Evolutionary conservation across 371 early-diverging fungal species (phyloP), one percentile per base, ranked within the genome.

Genomic region (Mucor circinelloides): DNA sequence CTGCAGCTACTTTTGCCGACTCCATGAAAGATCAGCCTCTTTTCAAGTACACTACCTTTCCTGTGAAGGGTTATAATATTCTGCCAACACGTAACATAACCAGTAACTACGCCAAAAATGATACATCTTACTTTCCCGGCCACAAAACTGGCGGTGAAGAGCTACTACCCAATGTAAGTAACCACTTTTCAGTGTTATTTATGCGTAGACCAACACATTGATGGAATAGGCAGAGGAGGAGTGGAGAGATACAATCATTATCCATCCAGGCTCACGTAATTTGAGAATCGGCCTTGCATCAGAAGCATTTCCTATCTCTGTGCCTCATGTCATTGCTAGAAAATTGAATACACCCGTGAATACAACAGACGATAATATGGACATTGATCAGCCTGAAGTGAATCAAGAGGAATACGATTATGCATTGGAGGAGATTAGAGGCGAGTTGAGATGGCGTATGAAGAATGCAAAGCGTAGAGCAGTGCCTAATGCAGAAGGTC

Each of bases 211-310:
- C 17, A 32, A 19, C 38, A 52, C 1, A 50, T 40, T 23, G 12
- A 42, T 36, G 13, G 42, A 4, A 6, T 72, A 82, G 81, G 67
- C 82, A 25, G 80, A 79, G 21, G 78, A 79, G 64, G 85, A 85
- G 67, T 78, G 78, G 71, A 70, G 68, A 32, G 84, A 90, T 61
- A 88, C 92, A 15, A 87, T 95, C 46, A 87, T 96, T 6, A 90
- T 96, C 57, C 95, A 96, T 55, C 92, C 95, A 10, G 96, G 96
- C 30, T 95, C 95, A 55, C 84, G 90, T 54, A 86, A 87, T 69
- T 76, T 94, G 48, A 85, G 93, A 52, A 85, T 95, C 17, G 95
- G 95, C 7, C 76, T 86, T 17, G 92, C 94, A 3, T 89, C 91
- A 6, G 94, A 96, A 62, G 90, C 95, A 0, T 88, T 93, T 55